Evolutionary conservation across 2,329 filamentous ascomycete genomes (phyloP).

Genomic region (Harringtonia lauricola): DNA sequence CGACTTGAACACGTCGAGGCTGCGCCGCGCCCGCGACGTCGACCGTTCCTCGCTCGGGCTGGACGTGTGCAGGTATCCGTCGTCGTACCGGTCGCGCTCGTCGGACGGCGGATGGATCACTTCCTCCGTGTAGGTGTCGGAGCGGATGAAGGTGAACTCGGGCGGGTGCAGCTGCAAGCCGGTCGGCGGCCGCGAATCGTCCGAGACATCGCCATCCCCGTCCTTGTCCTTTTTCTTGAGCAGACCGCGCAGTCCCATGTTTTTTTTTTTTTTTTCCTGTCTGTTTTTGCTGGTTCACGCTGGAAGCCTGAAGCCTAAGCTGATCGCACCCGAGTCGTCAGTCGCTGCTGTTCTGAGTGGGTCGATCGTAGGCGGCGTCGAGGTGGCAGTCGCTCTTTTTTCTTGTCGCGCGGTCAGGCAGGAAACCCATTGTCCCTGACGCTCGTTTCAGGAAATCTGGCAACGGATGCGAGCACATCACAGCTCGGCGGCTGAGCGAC

Average conservation of each 20-base stretch:
- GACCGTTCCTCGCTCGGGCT: slow-evolving; percentile 12
- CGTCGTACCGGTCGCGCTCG: slow-evolving; percentile 12
- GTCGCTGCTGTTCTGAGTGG: too few species aligned
- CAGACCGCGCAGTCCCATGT: slow-evolving; percentile 41
- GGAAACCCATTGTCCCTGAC: too few species aligned
- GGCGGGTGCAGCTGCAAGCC: slow-evolving; percentile 31
- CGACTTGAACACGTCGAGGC: slow-evolving; percentile 22
- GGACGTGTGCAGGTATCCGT: neutral
- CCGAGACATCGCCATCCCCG: slow-evolving; percentile 19
- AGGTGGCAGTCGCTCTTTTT: too few species aligned
- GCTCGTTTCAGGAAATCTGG: too few species aligned
- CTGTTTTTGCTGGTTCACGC: too few species aligned
- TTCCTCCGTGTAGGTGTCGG: slow-evolving; percentile 73
- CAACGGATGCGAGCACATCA: too few species aligned
- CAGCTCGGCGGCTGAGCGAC: too few species aligned
- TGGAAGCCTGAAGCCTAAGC: too few species aligned
- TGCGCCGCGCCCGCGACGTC: slow-evolving; percentile 12
- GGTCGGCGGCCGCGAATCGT: slow-evolving; percentile 16
- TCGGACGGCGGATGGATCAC: slow-evolving; percentile 56
- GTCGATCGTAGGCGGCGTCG: too few species aligned
- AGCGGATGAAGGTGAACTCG: slow-evolving; percentile 74
- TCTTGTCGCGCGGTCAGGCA: too few species aligned
- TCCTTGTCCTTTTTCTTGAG: slow-evolving; percentile 42
- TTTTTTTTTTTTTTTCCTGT: too few species aligned
- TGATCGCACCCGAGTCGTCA: too few species aligned